Evolutionary conservation across 371 early-diverging fungal genomes (phyloP).

Genomic region (Lichtheimia hyalospora): DNA sequence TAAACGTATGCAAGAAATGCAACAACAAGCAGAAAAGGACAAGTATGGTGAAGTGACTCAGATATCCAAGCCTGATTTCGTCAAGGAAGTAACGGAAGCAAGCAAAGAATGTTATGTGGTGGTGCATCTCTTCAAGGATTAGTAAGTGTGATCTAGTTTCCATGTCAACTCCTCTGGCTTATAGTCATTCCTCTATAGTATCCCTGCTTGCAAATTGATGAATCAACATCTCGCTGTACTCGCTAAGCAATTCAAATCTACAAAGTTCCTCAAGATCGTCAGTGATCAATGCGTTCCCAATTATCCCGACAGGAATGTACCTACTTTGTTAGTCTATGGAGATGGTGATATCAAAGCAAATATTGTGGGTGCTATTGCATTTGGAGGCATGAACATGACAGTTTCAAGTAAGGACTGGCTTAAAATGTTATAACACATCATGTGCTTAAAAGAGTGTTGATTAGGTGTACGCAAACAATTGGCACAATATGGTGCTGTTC

Average conservation of each 20-base stretch:
- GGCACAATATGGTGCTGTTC: constrained; percentile 42
- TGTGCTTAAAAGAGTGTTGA: not conserved
- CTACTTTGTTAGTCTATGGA: constrained; percentile 89
- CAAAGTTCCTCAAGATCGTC: constrained; percentile 92
- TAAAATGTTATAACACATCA: not conserved
- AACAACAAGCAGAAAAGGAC: constrained; percentile 56
- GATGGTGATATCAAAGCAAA: constrained; percentile 84
- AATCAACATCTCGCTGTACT: constrained; percentile 72
- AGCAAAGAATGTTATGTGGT: constrained; percentile 79
- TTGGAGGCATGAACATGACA: constrained; percentile 83
- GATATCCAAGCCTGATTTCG: constrained; percentile 92
- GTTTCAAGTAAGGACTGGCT: constrained; percentile 53
- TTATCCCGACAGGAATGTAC: constrained; percentile 90
- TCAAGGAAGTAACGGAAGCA: constrained; percentile 87
- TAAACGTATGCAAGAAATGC: constrained; percentile 80
- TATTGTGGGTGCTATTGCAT: constrained; percentile 74
- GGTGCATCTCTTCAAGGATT: constrained; percentile 74
- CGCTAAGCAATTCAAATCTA: constrained; percentile 80
- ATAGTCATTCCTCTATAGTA: constrained; percentile 29
- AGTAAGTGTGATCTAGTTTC: constrained; percentile 39
- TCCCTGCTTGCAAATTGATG: constrained; percentile 83
- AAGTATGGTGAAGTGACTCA: constrained; percentile 81
- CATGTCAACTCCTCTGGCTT: constrained; percentile 9
- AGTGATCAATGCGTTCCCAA: constrained; percentile 92
- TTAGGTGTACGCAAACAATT: constrained; percentile 41